These are phyloP conservation scores for Xylaria sp. DNA, from an alignment of 2,329 filamentous ascomycete genomes.

Conservation along the genomic window DNA sequence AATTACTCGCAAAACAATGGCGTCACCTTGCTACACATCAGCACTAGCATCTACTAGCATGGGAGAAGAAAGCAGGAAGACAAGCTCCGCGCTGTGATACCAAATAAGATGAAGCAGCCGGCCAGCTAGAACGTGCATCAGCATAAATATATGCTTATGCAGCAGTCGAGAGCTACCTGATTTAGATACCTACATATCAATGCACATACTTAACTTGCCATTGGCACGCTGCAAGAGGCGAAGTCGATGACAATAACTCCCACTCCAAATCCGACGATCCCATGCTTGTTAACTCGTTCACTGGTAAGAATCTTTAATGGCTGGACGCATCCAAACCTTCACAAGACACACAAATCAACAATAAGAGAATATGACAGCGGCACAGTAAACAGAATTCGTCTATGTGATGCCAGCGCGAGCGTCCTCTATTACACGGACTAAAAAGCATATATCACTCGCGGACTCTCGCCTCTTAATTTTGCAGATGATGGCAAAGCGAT, in stretches of 20 bases:
- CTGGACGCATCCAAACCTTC: no score
- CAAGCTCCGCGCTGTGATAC: background rate
- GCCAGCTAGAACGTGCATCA: background rate
- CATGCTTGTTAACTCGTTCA: background rate
- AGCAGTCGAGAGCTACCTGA: background rate
- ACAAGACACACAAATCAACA: background rate
- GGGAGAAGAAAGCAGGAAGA: background rate
- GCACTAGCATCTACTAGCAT: background rate
- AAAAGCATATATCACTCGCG: background rate
- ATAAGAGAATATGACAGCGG: background rate
- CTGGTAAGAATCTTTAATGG: no score
- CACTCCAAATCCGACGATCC: background rate
- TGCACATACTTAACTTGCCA: background rate
- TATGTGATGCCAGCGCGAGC: background rate
- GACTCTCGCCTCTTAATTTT: background rate
- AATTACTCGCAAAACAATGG: background rate
- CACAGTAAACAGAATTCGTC: background rate
- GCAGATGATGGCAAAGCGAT: background rate
- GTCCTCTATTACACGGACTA: background rate
- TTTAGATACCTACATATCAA: conserved; percentile 2
- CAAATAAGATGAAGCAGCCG: background rate
- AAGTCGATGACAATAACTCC: background rate
- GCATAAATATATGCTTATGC: background rate
- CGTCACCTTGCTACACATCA: background rate
- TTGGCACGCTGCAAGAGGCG: background rate